Conservation (phyloP, 129 eudicot species). For the Artemisia tridentata region DNA sequence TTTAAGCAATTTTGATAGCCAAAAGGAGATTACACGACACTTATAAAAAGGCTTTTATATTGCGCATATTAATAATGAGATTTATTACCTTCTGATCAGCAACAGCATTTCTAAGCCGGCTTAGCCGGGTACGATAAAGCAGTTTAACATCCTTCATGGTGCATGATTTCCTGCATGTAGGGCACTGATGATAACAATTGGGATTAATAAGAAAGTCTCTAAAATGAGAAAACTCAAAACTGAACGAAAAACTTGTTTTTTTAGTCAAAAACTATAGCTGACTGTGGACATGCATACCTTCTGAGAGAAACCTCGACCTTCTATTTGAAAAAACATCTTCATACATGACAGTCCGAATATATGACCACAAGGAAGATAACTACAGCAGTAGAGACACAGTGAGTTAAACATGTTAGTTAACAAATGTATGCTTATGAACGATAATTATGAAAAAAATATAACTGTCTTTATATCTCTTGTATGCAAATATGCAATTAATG, state of each 20-base stretch:
- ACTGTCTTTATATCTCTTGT: too few species aligned
- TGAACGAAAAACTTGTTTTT: background rate
- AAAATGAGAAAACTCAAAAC: background rate
- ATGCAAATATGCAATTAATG: too few species aligned
- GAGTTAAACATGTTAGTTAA: background rate
- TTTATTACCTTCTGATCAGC: constrained; percentile 59
- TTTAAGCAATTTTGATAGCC: background rate
- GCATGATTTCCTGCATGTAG: constrained; percentile 75
- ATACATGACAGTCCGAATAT: constrained; percentile 81
- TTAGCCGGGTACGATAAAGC: constrained; percentile 61
- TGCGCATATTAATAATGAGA: background rate
- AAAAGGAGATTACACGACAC: too few species aligned
- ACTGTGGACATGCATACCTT: constrained; percentile 45
- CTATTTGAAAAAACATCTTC: constrained; percentile 59
- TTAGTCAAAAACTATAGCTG: background rate
- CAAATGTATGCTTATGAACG: background rate
- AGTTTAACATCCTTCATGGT: constrained; percentile 61
- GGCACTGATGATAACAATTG: constrained; percentile 51
- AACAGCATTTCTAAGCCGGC: constrained; percentile 43
- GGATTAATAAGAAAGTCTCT: background rate
- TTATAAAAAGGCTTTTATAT: too few species aligned
- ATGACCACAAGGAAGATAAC: constrained; percentile 94
- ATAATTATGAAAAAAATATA: too few species aligned
- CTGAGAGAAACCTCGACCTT: constrained; percentile 35
- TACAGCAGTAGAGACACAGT: constrained; percentile 28